Base-by-base conservation (phyloP, 345 rosid species). In the Bruguiera parviflora region DNA sequence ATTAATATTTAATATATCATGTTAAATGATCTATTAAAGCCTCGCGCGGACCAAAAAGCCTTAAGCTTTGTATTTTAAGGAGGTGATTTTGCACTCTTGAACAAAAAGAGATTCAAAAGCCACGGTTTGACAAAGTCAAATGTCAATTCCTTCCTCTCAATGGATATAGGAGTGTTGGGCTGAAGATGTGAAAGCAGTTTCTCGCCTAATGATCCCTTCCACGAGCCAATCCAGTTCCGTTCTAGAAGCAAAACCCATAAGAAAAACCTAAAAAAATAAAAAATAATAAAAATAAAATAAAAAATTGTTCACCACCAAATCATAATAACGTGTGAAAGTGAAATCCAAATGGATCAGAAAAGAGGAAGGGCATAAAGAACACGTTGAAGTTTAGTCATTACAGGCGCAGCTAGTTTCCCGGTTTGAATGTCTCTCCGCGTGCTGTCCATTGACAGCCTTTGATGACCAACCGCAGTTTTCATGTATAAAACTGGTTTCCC, bases 341-440 rank as follows among this genome's bases (percentile, higher is more conserved):
- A 55, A 55, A 22, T 15, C 5, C 57, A 43, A 13, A 43, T 43
- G 49, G 25, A 20, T 6, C 11, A 21, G 6, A 9, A 53, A n/a
- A 53, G 18, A 52, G 18, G 2, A 8, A 0, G 2, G 5, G 2
- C 3, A 53, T 20, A 6, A 1, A 9, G 16, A 10, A 24, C 59
- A 56, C 29, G 25, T 22, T 1, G n/a, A 1, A 29, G 68, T 64
- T 49, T 73, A 64, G 43, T 37, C 13, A 15, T 67, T 29, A 75
- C 81, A 53, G 62, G 79, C 63, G 58, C 10, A 15, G 6, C 79
- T 79, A 53, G 82, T 83, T 76, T 27, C 60, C 61, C 58, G 49
- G 60, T 77, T 68, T 16, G 16, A 10, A 55, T 49, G 59, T n/a
- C 8, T 32, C 32, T 53, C 73, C 86, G 81, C 86, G 85, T 82